Conservation (phyloP, 192 early-diverging fungal species). For the Coemansia sp. region DNA sequence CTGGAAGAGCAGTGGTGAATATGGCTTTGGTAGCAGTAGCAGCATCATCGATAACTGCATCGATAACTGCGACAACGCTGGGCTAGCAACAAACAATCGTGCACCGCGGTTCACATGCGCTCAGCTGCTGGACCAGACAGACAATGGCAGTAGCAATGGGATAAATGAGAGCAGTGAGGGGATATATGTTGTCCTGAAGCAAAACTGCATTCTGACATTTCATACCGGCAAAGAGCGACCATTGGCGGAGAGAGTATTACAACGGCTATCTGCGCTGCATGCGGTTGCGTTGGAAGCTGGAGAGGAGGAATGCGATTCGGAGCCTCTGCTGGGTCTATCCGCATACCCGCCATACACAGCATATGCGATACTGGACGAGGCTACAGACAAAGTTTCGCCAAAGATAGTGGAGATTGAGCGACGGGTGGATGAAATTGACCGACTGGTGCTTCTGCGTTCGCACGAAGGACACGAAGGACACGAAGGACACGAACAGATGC, state of each 20-base stretch:
- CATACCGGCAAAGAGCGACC: conserved; percentile 22
- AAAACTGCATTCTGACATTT: conserved; percentile 35
- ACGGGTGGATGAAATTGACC: conserved; percentile 94
- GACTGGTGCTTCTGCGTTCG: conserved; percentile 84
- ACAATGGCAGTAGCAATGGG: not conserved
- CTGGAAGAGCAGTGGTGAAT: not conserved
- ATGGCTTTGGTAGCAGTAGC: conserved; percentile 1
- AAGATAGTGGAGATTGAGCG: conserved; percentile 82
- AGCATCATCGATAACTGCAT: not conserved
- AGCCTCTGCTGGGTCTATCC: conserved; percentile 23
- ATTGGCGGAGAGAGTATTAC: conserved; percentile 19
- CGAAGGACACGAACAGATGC: conserved; percentile 76
- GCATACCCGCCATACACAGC: conserved; percentile 82
- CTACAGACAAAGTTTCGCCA: conserved; percentile 86
- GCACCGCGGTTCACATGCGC: not conserved
- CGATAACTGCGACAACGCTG: not conserved
- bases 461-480: conserved; percentile 87
- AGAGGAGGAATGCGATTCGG: conserved; percentile 1
- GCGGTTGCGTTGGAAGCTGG: not conserved
- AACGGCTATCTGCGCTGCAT: conserved; percentile 36
- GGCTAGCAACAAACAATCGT: not conserved
- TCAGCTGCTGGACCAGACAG: not conserved
- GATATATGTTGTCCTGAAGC: conserved; percentile 35
- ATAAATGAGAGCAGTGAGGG: conserved; percentile 2
- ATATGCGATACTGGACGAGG: conserved; percentile 91